A percentile compares a stretch with the other conserved stretches of the same genome.
Conservation (phyloP, 78 protist genomes). For the slime mould (Dictyostelium discoideum) region DNA sequence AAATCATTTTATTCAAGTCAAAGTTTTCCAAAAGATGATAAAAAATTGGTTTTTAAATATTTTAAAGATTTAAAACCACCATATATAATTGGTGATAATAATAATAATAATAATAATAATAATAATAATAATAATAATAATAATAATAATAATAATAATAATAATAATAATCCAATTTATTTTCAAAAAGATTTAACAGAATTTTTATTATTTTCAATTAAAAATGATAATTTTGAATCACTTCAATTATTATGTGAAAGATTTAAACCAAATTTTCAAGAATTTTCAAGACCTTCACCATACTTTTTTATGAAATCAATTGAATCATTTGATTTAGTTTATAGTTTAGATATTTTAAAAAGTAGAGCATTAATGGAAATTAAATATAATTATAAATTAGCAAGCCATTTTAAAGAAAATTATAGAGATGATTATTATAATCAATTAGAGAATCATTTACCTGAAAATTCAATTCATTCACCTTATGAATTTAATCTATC, state of each 20-base stretch:
- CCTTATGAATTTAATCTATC: neutral
- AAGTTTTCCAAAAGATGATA: too few species aligned
- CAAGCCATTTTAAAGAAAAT: neutral
- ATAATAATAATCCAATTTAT: too few species aligned
- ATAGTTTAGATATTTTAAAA: neutral
- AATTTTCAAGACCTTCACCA: neutral
- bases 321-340: neutral
- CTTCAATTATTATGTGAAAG: neutral
- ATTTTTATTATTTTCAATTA: too few species aligned
- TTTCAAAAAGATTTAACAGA: too few species aligned
- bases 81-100: too few species aligned
- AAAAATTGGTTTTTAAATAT: too few species aligned
- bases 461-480: neutral
- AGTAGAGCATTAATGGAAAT: neutral
- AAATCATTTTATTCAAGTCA: too few species aligned
- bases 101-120: too few species aligned
- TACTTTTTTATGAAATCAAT: neutral
- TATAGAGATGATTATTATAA: neutral
- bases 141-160: too few species aligned
- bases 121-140: too few species aligned
- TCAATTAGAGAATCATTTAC: neutral
- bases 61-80: too few species aligned
- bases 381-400: neutral
- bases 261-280: neutral
- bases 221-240: neutral